phyloP scores from a whole-genome alignment of 305 asterid genomes.

The Rubia tinctorum region DNA sequence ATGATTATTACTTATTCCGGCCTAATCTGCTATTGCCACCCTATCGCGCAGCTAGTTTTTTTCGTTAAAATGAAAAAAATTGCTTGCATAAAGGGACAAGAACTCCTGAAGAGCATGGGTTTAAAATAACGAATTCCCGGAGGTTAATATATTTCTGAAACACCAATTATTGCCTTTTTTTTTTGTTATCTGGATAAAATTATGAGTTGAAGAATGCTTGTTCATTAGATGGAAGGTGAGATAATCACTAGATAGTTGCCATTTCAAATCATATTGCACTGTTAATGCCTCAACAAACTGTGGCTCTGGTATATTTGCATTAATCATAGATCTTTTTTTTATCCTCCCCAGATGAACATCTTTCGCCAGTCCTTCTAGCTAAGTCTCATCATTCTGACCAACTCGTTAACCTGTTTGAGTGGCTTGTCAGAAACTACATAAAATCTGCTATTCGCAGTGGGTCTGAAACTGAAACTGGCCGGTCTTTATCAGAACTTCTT shows the following conservation, averaged over 20 bases:
- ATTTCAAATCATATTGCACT: background rate
- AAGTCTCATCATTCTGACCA: conserved; percentile 29
- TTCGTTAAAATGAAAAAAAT: background rate
- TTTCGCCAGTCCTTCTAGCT: conserved; percentile 20
- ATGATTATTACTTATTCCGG: background rate
- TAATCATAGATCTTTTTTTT: conserved; percentile 6
- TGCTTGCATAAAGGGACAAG: background rate
- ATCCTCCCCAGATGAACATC: conserved; percentile 44
- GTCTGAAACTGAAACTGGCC: conserved; percentile 33
- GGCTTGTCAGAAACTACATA: conserved; percentile 47
- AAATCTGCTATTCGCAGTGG: conserved; percentile 26
- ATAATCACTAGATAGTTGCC: background rate
- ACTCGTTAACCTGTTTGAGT: conserved; percentile 50
- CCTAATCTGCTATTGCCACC: background rate
- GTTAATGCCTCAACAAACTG: background rate
- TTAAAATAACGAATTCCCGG: background rate
- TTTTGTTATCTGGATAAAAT: background rate
- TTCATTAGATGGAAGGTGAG: background rate
- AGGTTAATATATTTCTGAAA: background rate
- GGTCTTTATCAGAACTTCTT: conserved; percentile 40
- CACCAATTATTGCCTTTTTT: background rate
- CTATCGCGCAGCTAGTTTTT: background rate
- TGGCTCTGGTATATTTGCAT: background rate
- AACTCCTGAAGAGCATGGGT: background rate
- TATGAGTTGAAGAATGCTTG: background rate